Percentiles rank a stretch among this genome's conserved stretches.
phyloP scores from a whole-genome alignment of 1,284 basidiomycete species.

The Anthracocystis panici-leucophaei region DNA sequence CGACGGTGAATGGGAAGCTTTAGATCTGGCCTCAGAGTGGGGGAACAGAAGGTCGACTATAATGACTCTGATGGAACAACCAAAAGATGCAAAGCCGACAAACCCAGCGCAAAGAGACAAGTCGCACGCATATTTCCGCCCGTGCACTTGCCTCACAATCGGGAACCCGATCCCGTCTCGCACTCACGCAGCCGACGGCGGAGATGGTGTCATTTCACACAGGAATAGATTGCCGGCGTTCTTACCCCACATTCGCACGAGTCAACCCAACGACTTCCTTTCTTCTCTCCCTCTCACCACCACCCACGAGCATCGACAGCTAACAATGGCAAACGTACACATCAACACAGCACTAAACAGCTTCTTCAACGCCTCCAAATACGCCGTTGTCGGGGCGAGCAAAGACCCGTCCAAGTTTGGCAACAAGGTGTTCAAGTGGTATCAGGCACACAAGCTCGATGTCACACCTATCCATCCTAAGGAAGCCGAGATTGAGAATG shows the following conservation, averaged over 20 bases:
- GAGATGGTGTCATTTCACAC: slow-evolving; percentile 16
- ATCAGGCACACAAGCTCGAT: slow-evolving; percentile 52
- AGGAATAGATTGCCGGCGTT: slow-evolving; percentile 22
- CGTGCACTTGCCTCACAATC: slow-evolving; percentile 4
- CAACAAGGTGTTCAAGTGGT: slow-evolving; percentile 67
- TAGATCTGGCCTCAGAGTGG: slow-evolving; percentile 10
- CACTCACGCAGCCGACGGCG: slow-evolving; percentile 16
- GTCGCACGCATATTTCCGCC: background rate
- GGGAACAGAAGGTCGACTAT: background rate
- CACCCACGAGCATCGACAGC: background rate
- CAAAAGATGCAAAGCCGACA: slow-evolving; percentile 34
- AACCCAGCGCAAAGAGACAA: slow-evolving; percentile 10
- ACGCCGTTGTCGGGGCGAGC: slow-evolving; percentile 63
- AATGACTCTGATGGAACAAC: background rate
- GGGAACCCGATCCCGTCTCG: slow-evolving; percentile 21
- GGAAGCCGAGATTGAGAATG: slow-evolving; percentile 52
- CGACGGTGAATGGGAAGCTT: background rate
- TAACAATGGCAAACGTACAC: slow-evolving; percentile 40
- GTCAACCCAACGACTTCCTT: no score
- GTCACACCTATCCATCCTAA: slow-evolving; percentile 64
- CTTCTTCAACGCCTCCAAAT: slow-evolving; percentile 59
- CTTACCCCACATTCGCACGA: background rate
- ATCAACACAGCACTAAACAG: slow-evolving; percentile 38
- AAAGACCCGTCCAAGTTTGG: slow-evolving; percentile 63
- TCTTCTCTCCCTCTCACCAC: slow-evolving; percentile 3